Base-by-base conservation (phyloP, 805 yeast species). In the Schwanniomyces pseudopolymorphus region DNA sequence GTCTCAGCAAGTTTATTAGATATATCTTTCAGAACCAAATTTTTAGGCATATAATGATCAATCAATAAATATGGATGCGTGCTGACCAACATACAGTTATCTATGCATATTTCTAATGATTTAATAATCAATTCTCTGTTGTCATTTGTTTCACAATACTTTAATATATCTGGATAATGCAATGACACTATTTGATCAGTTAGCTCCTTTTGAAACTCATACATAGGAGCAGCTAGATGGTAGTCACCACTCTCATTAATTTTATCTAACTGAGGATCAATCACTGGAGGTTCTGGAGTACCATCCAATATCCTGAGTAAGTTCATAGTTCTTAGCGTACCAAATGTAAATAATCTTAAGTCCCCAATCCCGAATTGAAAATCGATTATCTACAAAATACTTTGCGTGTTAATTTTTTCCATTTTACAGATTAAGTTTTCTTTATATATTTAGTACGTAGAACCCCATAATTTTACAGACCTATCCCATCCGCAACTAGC, bases 121-220 rank as follows among this genome's bases (percentile, higher is more conserved):
- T 88, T 88, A n/a, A 83, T 72, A 31, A 87, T 79, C 24, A 87
- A 80, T 13, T 72, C 76, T 5, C 66, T 63, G 35, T 68, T 66
- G 51, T 74, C 77, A 47, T 75, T 69, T 42, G 80, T 71, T 61
- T 89, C 96, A 59, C 88, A 90, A 62, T 85, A 91, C 65, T 89
- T 84, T 55, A 92, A 72, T 47, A 92, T 89, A 60, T 91, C 98
- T 27, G 92, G 82, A 61, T 91, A 92, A 66, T 92, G 98, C 35
- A 90, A 72, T 1, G 96, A 87, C 10, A 92, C 87, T 25, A 94
- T 90, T 61, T 90, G 96, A 64, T 92, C 96, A 9, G 91, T 88
- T 43, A 92, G 74, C 57, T 90, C 94, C 57, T 84, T 85, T 61
- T 92, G 98, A 54, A 87, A 87, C 51, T 86, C 89, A 44, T 85